Evolutionary conservation across 2,329 filamentous ascomycete genomes (phyloP), one percentile per base, ranked within the genome.

Genomic region (Plectosphaerella sp.): DNA sequence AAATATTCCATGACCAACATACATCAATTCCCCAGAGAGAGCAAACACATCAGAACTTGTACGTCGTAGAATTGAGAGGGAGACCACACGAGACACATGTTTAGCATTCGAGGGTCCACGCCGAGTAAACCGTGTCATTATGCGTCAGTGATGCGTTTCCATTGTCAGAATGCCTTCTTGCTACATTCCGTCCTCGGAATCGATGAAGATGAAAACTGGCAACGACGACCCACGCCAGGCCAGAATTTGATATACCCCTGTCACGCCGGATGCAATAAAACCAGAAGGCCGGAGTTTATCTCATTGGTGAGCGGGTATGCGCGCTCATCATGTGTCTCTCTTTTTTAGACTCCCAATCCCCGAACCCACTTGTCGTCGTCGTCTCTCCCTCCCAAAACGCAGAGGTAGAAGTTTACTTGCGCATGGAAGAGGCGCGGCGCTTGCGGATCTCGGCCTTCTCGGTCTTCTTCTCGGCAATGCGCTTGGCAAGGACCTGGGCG

Each of bases 371-470:
- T 28, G n/a, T 43, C 41, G 41, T 20, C 37, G 12, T 41, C 35
- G 37, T 41, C 5, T 15, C n/a, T 16, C n/a, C 39, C 20, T 43
- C 14, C 20, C 16, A n/a, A 20, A 10, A 12, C 41, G 41, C 41
- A 43, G 16, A 18, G 16, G 16, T 18, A 67, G 61, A 62, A 54
- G 70, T 80, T 79, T 90, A 91, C 81, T 93, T 93, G 82, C 82
- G 86, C 87, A 95, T 91, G 70, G 93, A 97, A 75, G 89, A 95
- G 67, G 93, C 93, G 74, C 94, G 86, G 75, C 94, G 87, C 91
- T 97, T 97, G 82, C 91, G 90, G 75, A 88, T 80, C 80, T 97
- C 93, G 67, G 86, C 87, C 83, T 94, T 93, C 78, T 88, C 87
- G 72, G 88, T 82, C 86, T 97, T 96, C 82, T 91, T 89, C 83